Evolutionary conservation across 305 asterid species (phyloP).

Genomic region (Fraxinus sp.): DNA sequence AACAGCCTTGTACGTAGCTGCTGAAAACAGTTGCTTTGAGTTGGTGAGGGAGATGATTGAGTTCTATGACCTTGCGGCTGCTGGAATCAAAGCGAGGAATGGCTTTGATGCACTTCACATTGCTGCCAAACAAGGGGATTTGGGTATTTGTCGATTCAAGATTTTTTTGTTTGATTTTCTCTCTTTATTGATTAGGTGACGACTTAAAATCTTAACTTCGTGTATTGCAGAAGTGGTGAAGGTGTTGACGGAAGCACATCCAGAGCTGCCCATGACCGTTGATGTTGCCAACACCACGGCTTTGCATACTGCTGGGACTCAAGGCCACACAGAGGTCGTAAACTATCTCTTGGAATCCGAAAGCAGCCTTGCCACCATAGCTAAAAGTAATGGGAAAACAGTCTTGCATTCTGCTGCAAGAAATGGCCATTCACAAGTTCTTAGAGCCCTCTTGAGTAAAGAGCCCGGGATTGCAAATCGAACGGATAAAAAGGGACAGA

Average conservation of each 20-base stretch:
- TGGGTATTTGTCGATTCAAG: constrained; percentile 26
- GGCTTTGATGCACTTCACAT: constrained; percentile 45
- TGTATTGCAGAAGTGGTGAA: constrained; percentile 28
- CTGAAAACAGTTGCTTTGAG: constrained; percentile 36
- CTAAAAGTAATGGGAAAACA: constrained; percentile 53
- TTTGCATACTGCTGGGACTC: constrained; percentile 36
- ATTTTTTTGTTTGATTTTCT: background rate
- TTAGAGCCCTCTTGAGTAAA: constrained; percentile 36
- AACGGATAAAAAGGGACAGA: constrained; percentile 54
- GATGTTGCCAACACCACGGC: constrained; percentile 33
- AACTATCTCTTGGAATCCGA: constrained; percentile 30
- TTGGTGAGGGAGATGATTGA: constrained; percentile 33
- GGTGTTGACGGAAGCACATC: constrained; percentile 33
- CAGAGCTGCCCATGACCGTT: constrained; percentile 36
- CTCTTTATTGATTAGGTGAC: background rate
- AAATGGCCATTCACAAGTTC: constrained; percentile 46
- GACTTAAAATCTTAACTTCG: background rate
- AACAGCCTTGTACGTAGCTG: constrained; percentile 38
- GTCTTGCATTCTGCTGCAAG: constrained; percentile 55
- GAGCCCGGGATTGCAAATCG: constrained; percentile 35
- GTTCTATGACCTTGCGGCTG: constrained; percentile 34
- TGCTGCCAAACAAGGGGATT: constrained; percentile 48
- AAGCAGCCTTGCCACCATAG: constrained; percentile 29
- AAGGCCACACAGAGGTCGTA: constrained; percentile 30
- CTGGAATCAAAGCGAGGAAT: constrained; percentile 40